Evolutionary conservation across 352 stramenopile genomes (phyloP).

Genomic region (Phytophthora pistaciae): DNA sequence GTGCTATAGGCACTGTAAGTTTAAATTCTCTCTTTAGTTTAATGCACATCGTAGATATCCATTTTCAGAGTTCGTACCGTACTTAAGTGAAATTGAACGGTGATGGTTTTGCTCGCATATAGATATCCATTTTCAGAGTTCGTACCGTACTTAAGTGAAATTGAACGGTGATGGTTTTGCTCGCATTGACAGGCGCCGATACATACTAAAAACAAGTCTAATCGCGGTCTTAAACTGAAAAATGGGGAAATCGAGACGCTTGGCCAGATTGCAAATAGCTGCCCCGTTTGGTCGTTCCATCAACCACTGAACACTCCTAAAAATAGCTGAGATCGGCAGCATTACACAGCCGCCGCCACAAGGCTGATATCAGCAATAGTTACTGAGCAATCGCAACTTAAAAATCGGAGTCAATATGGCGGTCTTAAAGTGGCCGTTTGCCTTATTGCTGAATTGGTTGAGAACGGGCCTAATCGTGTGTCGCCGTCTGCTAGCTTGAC

Average conservation of each 20-base stretch:
- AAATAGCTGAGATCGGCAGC: neutral
- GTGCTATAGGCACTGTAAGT: neutral
- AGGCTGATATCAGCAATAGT: neutral
- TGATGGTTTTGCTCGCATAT: neutral
- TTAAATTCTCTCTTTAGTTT: neutral
- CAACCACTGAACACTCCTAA: neutral
- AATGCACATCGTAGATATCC: neutral
- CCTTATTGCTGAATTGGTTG: too few species aligned
- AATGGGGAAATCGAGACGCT: neutral
- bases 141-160: neutral
- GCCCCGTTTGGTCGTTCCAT: neutral
- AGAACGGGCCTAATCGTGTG: too few species aligned
- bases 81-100: too few species aligned
- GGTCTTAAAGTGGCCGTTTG: neutral
- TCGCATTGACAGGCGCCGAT: neutral
- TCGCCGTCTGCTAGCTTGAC: too few species aligned
- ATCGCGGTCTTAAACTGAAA: neutral
- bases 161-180: neutral
- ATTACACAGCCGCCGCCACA: neutral
- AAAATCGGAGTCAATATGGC: neutral
- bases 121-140: neutral
- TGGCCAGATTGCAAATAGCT: neutral
- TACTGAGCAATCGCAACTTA: neutral
- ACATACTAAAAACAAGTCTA: neutral
- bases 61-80: too few species aligned